Base-by-base conservation (phyloP, 2,329 filamentous ascomycete genomes). In the Pseudogymnoascus sp. region DNA sequence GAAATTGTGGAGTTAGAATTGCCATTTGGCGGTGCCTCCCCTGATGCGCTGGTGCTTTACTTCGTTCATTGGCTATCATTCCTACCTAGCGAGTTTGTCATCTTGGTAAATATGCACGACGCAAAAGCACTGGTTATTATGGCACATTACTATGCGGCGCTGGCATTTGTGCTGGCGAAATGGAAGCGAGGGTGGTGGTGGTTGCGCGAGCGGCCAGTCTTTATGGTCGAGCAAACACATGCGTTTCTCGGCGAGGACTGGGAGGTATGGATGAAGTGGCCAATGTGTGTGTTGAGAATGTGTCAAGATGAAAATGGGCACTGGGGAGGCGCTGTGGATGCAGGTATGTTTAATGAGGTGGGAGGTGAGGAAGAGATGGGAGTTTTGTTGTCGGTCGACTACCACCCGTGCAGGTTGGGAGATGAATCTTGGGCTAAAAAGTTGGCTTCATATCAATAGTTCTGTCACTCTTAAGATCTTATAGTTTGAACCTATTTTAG, bases 1-100 rank as follows among this genome's bases (percentile, higher is more conserved):
- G 47, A 33, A 29, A 35, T 33, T 3, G 29, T 54, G 9, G 47
- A 54, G 35, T 54, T 29, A 54, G 47, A 54, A 13, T 29, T 54
- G 21, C n/a, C 47, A 17, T 54, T 54, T 21, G 47, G 29, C 3
- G 47, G 47, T 54, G 47, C 47, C 10, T 54, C 63, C 4, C 37
- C 62, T n/a, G 58, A 65, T 15, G 64, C 64, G 31, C 35, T 67
- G 5, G 44, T 65, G 5, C 36, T 64, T 21, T 62, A 61, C n/a
- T 64, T 67, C 40, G 58, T 64, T n/a, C 60, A 63, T 26, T 67
- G 65, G 65, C 64, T 65, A 17, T 61, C 65, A 11, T 37, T 64
- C 50, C 64, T 62, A 26, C 65, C 65, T 5, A 4, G 36, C n/a
- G 40, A 60, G 8, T 66, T 64, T 37, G 61, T 66, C 41, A 37